These are phyloP conservation scores for Yueomyces sinensis DNA, from an alignment of 805 yeast species.

Conservation along the genomic window DNA sequence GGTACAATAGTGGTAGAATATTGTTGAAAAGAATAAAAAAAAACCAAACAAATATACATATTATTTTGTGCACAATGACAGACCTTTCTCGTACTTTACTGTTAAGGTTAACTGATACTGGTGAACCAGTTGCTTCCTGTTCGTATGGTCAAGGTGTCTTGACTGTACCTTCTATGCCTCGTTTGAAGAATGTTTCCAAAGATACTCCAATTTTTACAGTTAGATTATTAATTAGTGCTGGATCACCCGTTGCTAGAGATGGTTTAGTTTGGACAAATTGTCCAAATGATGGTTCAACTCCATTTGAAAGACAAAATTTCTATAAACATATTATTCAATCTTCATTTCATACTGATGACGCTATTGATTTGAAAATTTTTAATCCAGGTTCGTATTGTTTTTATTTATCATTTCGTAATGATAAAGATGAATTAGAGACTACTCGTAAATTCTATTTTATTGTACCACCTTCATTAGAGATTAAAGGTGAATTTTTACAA, in stretches of 20 bases:
- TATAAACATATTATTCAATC: constrained; percentile 36
- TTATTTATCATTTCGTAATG: constrained; percentile 44
- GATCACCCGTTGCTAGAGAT: constrained; percentile 55
- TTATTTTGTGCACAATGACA: too few species aligned
- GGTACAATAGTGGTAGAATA: too few species aligned
- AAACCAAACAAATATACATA: too few species aligned
- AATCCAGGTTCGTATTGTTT: constrained; percentile 73
- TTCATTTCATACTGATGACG: constrained; percentile 52
- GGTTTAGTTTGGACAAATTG: constrained; percentile 67
- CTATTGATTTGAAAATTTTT: constrained; percentile 46
- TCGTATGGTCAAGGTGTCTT: constrained; percentile 26
- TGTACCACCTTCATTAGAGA: constrained; percentile 62
- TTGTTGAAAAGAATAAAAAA: too few species aligned
- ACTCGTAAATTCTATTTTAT: constrained; percentile 60
- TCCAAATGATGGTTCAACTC: constrained; percentile 32
- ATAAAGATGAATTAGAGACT: constrained; percentile 25
- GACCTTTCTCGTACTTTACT: constrained; percentile 20
- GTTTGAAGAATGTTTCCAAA: constrained; percentile 22
- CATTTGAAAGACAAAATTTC: constrained; percentile 46
- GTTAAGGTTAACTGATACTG: constrained; percentile 23
- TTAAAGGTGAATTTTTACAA: constrained; percentile 45
- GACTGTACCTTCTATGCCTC: constrained; percentile 27
- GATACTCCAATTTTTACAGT: constrained; percentile 34
- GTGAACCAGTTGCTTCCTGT: constrained; percentile 21
- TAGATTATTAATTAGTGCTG: constrained; percentile 57